These are phyloP conservation scores for Metarhizium sp. DNA, from an alignment of 2,329 filamentous ascomycete genomes.

Conservation along the genomic window DNA sequence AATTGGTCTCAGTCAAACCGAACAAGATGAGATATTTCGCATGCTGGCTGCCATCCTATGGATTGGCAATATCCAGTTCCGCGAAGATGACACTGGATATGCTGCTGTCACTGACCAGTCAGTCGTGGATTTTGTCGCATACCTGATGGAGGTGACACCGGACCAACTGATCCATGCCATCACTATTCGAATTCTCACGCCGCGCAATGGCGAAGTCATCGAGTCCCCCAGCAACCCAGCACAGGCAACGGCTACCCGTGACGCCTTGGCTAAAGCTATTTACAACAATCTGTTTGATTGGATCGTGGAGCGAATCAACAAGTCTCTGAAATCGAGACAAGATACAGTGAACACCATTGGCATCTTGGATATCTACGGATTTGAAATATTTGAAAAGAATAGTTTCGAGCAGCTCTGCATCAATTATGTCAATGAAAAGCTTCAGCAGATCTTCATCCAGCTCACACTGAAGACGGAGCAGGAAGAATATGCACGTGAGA, in stretches of 20 bases:
- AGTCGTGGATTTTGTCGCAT: constrained; percentile 89
- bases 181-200: constrained; percentile 75
- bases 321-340: constrained; percentile 72
- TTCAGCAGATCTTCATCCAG: constrained; percentile 99
- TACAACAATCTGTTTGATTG: constrained; percentile 98
- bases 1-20: constrained; percentile 77
- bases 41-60: constrained; percentile 88
- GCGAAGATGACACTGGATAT: constrained; percentile 82
- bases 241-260: constrained; percentile 78
- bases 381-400: constrained; percentile 99
- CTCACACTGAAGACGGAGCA: constrained; percentile 93
- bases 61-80: constrained; percentile 89
- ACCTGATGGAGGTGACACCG: constrained; percentile 80
- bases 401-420: constrained; percentile 98
- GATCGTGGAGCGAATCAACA: constrained; percentile 90
- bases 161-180: constrained; percentile 76
- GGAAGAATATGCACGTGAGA: constrained; percentile 89
- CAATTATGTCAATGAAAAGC: constrained; percentile 99
- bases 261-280: constrained; percentile 89
- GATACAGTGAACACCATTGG: constrained; percentile 77
- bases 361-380: constrained; percentile 97
- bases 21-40: constrained; percentile 94
- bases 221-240: constrained; percentile 75
- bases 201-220: constrained; percentile 55
- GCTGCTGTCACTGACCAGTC: constrained; percentile 81